Base-by-base conservation (phyloP, 2,329 filamentous ascomycete genomes). In the Pseudocercospora fijiensis region DNA sequence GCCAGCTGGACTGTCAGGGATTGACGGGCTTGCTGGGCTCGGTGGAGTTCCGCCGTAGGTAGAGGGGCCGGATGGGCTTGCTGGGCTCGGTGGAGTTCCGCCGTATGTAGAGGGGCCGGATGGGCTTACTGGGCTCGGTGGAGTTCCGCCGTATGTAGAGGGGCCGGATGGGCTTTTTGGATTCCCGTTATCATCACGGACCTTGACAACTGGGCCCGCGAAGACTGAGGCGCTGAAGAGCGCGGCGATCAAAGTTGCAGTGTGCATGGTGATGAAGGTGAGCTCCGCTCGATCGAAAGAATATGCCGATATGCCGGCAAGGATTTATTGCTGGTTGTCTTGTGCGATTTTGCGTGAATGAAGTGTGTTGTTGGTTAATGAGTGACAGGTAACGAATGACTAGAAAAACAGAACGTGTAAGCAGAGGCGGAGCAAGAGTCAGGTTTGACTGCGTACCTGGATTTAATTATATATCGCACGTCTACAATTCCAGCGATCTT, bases 211-310 rank as follows among this genome's bases (percentile, higher is more conserved):
- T n/a, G 53, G 53, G 28, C 53, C 55, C 33, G 58, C 63, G 20
- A 59, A 47, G 27, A 59, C 63, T 51, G 59, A 22, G 16, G 63
- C 63, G 56, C 55, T 37, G 55, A 65, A 22, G 51, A 62, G 59
- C 41, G 63, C 59, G 45, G 57, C 49, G 59, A 56, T 56, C 53
- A 56, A 22, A 24, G 53, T 56, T 18, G 53, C 27, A 18, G 53
- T 4, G 20, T 28, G 53, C 53, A 56, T 56, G n/a, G 51, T 47
- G 11, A 20, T 41, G 53, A 28, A 16, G 26, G 45, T 24, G 18
- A 49, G 20, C 8, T 27, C 26, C 18, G 49, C 24, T 53, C 22
- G 24, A 53, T 53, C 24, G 13, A 53, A n/a, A 28, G 26, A 47
- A 13, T 53, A n/a, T 24, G 22, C 49, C 22, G 20, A n/a, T 28